Evolutionary conservation across 805 yeast genomes (phyloP).

Genomic region (Metschnikowia cubensis): DNA sequence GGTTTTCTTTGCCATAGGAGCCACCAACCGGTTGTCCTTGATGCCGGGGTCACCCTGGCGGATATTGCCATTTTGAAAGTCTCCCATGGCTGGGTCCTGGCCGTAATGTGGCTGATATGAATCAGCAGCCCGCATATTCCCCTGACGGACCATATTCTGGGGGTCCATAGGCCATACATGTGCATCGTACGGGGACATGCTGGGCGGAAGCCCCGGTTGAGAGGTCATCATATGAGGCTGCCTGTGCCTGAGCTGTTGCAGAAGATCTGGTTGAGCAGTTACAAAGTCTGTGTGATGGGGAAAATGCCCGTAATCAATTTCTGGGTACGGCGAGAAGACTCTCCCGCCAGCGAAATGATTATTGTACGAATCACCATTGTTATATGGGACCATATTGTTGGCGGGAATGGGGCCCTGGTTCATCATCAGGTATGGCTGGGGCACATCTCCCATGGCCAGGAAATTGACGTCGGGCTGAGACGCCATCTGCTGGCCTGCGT

Average conservation of each 20-base stretch:
- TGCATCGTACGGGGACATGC: background rate
- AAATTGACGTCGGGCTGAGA: background rate
- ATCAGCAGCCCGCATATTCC: background rate
- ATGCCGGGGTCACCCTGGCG: background rate
- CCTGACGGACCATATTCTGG: background rate
- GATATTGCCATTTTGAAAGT: background rate
- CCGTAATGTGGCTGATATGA: background rate
- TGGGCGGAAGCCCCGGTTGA: constrained; percentile 4
- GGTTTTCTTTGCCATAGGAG: background rate
- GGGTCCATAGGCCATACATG: constrained; percentile 1
- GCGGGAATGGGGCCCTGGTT: background rate
- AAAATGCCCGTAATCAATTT: constrained; percentile 17
- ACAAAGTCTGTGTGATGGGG: constrained; percentile 28
- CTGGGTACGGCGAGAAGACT: constrained; percentile 4
- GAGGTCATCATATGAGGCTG: constrained; percentile 14
- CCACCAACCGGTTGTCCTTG: background rate
- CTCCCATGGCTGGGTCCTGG: background rate
- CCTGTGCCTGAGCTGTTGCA: constrained; percentile 36
- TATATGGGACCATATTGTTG: background rate
- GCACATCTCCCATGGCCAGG: background rate
- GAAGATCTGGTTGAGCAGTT: constrained; percentile 29
- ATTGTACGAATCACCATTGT: background rate
- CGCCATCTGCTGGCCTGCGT: background rate
- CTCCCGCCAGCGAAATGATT: background rate
- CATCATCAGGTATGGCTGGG: background rate